Conservation (phyloP, 108 stramenopile species). For the Aurantiochytrium sp. region DNA sequence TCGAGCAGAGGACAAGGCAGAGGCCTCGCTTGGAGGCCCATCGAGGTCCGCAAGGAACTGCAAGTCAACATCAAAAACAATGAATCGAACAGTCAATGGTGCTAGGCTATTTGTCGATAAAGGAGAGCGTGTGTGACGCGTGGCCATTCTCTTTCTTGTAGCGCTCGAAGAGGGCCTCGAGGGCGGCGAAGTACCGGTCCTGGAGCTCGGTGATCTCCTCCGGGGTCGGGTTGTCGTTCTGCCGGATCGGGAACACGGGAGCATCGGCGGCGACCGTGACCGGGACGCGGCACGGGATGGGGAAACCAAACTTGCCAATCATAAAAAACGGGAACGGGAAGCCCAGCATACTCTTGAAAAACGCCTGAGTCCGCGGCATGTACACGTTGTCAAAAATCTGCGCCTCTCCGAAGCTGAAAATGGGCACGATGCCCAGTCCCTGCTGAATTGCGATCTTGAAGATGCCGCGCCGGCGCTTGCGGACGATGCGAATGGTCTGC, state of each 20-base stretch:
- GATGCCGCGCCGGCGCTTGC: not conserved
- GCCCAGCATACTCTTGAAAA: constrained; percentile 17
- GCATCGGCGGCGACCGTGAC: not conserved
- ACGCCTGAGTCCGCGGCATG: constrained; percentile 12
- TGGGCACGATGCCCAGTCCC: constrained; percentile 12
- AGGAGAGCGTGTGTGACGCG: not conserved
- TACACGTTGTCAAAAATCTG: not conserved
- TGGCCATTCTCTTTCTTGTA: constrained; percentile 24
- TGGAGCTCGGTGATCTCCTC: constrained; percentile 1
- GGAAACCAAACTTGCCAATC: constrained; percentile 5
- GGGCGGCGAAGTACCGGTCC: not conserved
- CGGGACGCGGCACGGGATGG: not conserved
- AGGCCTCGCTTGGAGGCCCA: too few species aligned
- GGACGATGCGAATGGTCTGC: not conserved
- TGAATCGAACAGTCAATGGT: too few species aligned
- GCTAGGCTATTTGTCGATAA: not conserved
- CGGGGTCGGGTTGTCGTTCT: not conserved
- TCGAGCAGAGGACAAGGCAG: too few species aligned
- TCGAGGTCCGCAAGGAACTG: too few species aligned
- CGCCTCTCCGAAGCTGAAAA: constrained; percentile 5
- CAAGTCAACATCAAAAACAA: too few species aligned
- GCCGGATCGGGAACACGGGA: not conserved
- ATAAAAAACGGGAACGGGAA: not conserved
- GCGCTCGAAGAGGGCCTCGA: not conserved
- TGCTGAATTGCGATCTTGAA: constrained; percentile 31